Percentiles rank a stretch among this genome's conserved stretches.
phyloP scores from a whole-genome alignment of 768 basidiomycete species.

The Trametes sanguinea region DNA sequence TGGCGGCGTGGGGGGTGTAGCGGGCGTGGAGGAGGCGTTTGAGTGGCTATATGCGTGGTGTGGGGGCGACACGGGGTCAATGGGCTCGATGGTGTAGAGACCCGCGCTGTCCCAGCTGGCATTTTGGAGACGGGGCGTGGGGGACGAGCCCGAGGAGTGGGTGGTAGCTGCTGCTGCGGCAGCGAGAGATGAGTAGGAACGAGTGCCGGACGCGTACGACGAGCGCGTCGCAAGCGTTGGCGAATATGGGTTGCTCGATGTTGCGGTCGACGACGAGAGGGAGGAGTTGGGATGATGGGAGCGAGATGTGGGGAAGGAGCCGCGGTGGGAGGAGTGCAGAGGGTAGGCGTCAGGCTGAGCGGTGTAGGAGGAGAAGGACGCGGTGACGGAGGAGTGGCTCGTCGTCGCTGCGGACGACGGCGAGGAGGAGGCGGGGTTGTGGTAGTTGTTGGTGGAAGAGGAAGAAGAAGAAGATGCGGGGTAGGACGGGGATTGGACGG shows the following conservation, averaged over 20 bases:
- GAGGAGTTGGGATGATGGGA: neutral
- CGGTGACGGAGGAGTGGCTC: conserved; percentile 11
- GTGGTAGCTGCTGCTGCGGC: neutral
- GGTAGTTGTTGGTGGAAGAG: conserved; percentile 9
- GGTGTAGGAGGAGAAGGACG: conserved; percentile 7
- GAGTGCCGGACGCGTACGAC: conserved; percentile 8
- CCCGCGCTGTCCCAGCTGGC: conserved; percentile 15
- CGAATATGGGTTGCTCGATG: neutral
- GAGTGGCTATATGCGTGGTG: conserved; percentile 6
- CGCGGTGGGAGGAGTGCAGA: conserved; percentile 1
- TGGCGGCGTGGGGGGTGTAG: conserved; percentile 7
- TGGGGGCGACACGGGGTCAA: conserved; percentile 5
- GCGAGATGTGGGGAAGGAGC: neutral
- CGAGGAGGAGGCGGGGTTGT: neutral
- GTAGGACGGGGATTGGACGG: conserved; percentile 15
- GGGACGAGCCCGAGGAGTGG: neutral
- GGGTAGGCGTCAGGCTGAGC: conserved; percentile 9
- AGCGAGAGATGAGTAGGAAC: conserved; percentile 12
- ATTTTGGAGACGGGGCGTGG: conserved; percentile 18
- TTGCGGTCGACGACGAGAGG: neutral
- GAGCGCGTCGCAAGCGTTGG: neutral
- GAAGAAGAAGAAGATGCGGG: conserved; percentile 13
- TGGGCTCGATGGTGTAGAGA: conserved; percentile 24
- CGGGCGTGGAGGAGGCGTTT: neutral
- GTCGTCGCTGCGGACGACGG: conserved; percentile 1